These are phyloP conservation scores for Aquilaria malaccensis DNA, from an alignment of 345 rosid species.

Conservation along the genomic window DNA sequence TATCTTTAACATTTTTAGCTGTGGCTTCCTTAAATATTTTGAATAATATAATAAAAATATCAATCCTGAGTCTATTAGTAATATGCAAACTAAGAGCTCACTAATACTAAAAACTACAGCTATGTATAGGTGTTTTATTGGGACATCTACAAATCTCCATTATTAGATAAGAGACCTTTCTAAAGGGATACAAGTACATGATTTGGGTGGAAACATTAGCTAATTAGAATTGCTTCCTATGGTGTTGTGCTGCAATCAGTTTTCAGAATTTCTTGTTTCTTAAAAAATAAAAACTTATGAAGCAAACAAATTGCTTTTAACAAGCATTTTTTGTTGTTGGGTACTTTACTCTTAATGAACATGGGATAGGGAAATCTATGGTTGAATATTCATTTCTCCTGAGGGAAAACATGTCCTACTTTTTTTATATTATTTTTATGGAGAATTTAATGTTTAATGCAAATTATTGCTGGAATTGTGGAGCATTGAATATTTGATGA, in stretches of 20 bases:
- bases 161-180: slow-evolving; percentile 50
- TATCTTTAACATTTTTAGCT: slow-evolving; percentile 71
- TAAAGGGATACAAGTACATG: background rate
- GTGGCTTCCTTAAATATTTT: slow-evolving; percentile 71
- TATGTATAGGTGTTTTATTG: slow-evolving; percentile 70
- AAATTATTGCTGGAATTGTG: slow-evolving; percentile 83
- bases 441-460: slow-evolving; percentile 26
- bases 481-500: slow-evolving; percentile 82
- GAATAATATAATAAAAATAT: slow-evolving; percentile 43
- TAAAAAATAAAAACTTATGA: no score
- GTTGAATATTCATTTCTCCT: no score
- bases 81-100: slow-evolving; percentile 55
- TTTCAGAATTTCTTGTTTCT: no score
- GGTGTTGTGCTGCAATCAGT: no score
- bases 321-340: no score
- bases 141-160: slow-evolving; percentile 84
- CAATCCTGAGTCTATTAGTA: slow-evolving; percentile 40
- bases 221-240: background rate
- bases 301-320: no score
- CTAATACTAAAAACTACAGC: slow-evolving; percentile 76
- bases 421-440: background rate
- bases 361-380: no score
- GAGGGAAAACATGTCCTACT: background rate
- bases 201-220: no score
- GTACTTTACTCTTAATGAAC: no score